Evolutionary conservation across 148 eudicot genomes (phyloP), one percentile per base, ranked within the genome.

Genomic region (Mesembryanthemum crystallinum): DNA sequence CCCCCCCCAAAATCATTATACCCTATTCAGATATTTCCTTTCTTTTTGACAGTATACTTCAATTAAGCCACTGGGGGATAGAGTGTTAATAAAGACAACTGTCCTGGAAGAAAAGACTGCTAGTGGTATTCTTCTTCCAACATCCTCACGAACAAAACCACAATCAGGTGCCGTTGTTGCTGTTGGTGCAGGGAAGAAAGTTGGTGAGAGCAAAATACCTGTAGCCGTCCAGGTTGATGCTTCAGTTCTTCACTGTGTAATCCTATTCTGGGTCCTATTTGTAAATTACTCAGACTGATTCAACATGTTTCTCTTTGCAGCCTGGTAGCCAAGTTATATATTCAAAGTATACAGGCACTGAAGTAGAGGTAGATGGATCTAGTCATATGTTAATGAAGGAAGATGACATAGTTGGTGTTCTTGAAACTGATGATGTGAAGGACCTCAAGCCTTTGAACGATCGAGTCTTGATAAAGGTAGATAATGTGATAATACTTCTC

Each of bases 281-380:
- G 71, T 14, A 18, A 33, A 27, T 64, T 33, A 76, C 3, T 11
- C 12, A 23, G 72, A 66, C 73, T 51, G 49, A 77, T 77, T 32
- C 23, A n/a, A 7, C 43, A 59, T 63, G 43, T 32, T 25, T 51
- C 2, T 9, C 45, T 14, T 13, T 79, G 65, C 72, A 91, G 97
- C 79, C 84, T 64, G 97, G 93, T 25, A 67, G 79, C 66, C 78
- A 84, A 77, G 82, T 91, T 67, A 80, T 91, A 28, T 89, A 89
- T 79, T 89, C 97, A 73, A 89, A 89, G 85, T 91, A 88, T 71
- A 83, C 91, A 25, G 97, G 93, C 69, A 91, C 97, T 11, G 97
- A 91, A 66, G 83, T 91, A 76, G 91, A 89, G 79, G 82, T 91
- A 65, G 81, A 89, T 77, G 97, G 93, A 59, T 49, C 85, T 33